Percentiles rank a stretch among this genome's conserved stretches.
phyloP scores from a whole-genome alignment of 2,329 filamentous ascomycete species.

The Clonostachys chloroleuca region DNA sequence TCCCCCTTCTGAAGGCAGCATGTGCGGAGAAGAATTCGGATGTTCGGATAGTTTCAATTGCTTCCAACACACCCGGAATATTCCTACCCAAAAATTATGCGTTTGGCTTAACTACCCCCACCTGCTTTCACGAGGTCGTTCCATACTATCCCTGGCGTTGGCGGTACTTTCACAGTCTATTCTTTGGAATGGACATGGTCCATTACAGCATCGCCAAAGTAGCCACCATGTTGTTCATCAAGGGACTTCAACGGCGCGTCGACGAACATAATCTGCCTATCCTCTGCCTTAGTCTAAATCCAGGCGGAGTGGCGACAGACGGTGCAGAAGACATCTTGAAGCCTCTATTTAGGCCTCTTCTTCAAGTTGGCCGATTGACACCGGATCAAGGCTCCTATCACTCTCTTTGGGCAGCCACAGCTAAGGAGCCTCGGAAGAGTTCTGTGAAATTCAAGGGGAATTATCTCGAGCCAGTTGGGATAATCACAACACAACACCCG shows the following conservation, averaged over 20 bases:
- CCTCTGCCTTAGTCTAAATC: constrained; percentile 9
- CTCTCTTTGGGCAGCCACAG: constrained; percentile 11
- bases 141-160: constrained; percentile 8
- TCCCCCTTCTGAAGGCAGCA: constrained; percentile 16
- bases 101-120: constrained; percentile 10
- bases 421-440: constrained; percentile 4
- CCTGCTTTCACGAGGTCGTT: constrained; percentile 3
- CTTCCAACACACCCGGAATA: constrained; percentile 7
- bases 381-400: constrained; percentile 8
- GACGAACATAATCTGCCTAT: constrained; percentile 7
- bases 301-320: constrained; percentile 8
- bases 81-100: constrained; percentile 10
- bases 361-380: constrained; percentile 2
- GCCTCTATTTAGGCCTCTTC: background rate
- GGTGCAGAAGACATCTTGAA: background rate
- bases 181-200: constrained; percentile 13
- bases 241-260: constrained; percentile 11
- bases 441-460: constrained; percentile 7
- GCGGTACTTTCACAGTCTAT: background rate
- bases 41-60: constrained; percentile 14
- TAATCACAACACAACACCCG: constrained; percentile 4
- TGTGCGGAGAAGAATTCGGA: constrained; percentile 7
- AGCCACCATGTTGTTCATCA: constrained; percentile 11
- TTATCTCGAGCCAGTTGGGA: constrained; percentile 10
- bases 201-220: constrained; percentile 14